These are phyloP conservation scores for Fomitiporia mediterranea DNA, from an alignment of 1,284 basidiomycete species.

Conservation along the genomic window DNA sequence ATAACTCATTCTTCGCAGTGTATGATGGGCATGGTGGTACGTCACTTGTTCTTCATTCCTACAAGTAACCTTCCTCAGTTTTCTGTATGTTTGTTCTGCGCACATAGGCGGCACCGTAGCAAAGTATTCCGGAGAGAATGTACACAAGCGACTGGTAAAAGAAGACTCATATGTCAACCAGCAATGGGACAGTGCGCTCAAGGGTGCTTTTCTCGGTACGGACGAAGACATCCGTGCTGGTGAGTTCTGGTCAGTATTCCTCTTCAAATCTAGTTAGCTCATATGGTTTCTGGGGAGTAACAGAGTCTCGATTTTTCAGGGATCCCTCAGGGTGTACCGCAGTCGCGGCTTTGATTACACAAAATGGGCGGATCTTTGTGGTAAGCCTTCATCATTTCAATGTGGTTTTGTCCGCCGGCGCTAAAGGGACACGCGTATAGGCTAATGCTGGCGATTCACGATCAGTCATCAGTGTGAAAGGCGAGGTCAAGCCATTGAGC, in stretches of 20 bases:
- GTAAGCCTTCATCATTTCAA: slow-evolving; percentile 40
- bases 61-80: slow-evolving; percentile 16
- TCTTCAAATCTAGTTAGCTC: slow-evolving; percentile 16
- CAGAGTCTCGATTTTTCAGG: slow-evolving; percentile 82
- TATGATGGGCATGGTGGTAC: slow-evolving; percentile 98
- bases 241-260: slow-evolving; percentile 35
- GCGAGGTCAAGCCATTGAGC: slow-evolving; percentile 84
- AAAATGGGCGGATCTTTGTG: slow-evolving; percentile 76
- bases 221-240: slow-evolving; percentile 91
- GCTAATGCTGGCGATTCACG: slow-evolving; percentile 98
- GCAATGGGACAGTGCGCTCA: slow-evolving; percentile 77
- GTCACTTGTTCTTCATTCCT: slow-evolving; percentile 34
- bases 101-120: slow-evolving; percentile 79
- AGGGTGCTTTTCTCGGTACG: slow-evolving; percentile 87
- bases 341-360: slow-evolving; percentile 81
- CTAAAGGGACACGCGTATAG: too few species aligned
- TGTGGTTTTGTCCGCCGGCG: too few species aligned
- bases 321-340: slow-evolving; percentile 98
- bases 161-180: slow-evolving; percentile 71
- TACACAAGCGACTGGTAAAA: slow-evolving; percentile 76
- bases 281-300: slow-evolving; percentile 20
- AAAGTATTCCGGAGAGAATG: slow-evolving; percentile 84
- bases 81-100: background rate
- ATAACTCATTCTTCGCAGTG: slow-evolving; percentile 88
- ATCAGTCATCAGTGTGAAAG: slow-evolving; percentile 84